phyloP scores from a whole-genome alignment of 345 rosid genomes.

The Aquilaria yunnanensis region DNA sequence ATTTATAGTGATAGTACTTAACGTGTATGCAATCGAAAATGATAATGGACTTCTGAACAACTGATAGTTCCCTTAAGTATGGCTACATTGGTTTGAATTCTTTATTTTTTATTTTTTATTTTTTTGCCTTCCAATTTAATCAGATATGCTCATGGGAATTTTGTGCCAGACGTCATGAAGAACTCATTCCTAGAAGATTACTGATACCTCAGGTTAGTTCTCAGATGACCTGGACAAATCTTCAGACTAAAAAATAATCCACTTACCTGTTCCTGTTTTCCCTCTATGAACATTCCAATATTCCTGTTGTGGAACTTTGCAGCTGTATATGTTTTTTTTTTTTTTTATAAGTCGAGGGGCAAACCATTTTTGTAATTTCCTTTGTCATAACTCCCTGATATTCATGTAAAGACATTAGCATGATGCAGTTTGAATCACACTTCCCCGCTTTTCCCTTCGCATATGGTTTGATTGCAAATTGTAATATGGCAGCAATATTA shows the following conservation, averaged over 20 bases:
- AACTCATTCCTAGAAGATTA: slow-evolving; percentile 79
- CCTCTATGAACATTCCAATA: too few species aligned
- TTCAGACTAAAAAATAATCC: neutral
- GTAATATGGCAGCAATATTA: too few species aligned
- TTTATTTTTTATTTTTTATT: neutral
- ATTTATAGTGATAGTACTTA: neutral
- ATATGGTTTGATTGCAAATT: too few species aligned
- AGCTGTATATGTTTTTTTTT: too few species aligned
- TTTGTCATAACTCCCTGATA: too few species aligned
- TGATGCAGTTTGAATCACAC: too few species aligned
- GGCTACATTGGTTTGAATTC: neutral
- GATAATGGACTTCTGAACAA: neutral
- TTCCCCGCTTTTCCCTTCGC: too few species aligned
- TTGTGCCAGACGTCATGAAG: slow-evolving; percentile 93
- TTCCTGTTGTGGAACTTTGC: too few species aligned
- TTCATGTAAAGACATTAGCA: too few species aligned
- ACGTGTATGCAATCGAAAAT: neutral
- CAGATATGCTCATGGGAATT: slow-evolving; percentile 97
- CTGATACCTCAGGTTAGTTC: slow-evolving; percentile 74
- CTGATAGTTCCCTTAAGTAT: neutral
- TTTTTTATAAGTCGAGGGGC: too few species aligned
- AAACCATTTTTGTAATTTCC: too few species aligned
- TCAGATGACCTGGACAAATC: neutral
- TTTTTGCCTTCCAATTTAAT: neutral
- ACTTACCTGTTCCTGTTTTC: neutral